Percentiles rank a stretch among this genome's conserved stretches.
Conservation (phyloP, 176 grass and related monocot genomes). For the Oryza rufipogon region DNA sequence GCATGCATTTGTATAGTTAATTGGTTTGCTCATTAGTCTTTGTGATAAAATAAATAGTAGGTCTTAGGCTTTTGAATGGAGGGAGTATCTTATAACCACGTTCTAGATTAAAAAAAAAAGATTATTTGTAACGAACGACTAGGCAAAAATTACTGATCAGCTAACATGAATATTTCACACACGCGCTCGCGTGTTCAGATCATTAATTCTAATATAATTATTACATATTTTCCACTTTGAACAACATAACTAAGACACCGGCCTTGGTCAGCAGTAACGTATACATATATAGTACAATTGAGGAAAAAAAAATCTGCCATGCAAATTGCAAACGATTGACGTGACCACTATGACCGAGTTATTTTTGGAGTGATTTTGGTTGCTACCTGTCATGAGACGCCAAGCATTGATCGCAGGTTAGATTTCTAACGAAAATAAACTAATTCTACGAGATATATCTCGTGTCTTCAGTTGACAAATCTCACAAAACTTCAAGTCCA, state of each 20-base stretch:
- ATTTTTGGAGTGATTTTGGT: conserved; percentile 16
- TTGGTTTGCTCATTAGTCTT: no score
- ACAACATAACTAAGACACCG: background rate
- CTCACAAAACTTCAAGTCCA: background rate
- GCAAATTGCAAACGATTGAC: conserved; percentile 27
- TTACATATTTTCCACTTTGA: background rate
- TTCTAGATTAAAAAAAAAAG: no score
- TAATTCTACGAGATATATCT: background rate
- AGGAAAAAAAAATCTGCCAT: background rate
- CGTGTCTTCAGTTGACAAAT: background rate
- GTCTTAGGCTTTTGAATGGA: no score
- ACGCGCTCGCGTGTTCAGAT: no score
- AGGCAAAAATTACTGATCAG: no score
- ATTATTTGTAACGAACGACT: no score
- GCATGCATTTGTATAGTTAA: no score
- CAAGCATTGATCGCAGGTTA: background rate
- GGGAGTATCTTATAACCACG: no score
- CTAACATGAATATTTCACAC: no score
- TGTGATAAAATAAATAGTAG: no score
- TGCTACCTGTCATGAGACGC: background rate
- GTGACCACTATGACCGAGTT: background rate
- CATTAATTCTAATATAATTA: no score
- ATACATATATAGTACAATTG: background rate
- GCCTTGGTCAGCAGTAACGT: background rate
- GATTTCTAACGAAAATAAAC: background rate